phyloP scores from a whole-genome alignment of 2,329 filamentous ascomycete genomes.

The Aspergillus piperis region DNA sequence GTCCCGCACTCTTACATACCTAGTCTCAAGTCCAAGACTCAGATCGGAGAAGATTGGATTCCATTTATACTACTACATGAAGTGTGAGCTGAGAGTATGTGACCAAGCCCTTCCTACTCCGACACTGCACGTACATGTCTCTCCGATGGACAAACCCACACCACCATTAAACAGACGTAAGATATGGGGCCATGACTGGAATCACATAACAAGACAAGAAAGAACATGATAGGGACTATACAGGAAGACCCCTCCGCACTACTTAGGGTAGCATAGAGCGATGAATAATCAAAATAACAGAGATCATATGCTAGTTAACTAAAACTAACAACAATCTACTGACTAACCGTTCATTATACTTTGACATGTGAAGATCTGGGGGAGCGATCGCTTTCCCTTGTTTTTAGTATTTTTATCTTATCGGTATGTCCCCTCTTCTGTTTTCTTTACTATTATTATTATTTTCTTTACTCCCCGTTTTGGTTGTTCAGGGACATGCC shows the following conservation, averaged over 20 bases:
- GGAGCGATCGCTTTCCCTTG: not conserved
- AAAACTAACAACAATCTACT: no score
- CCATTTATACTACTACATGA: not conserved
- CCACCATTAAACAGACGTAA: not conserved
- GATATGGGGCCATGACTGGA: no score
- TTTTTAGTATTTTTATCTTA: not conserved
- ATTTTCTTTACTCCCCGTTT: no score
- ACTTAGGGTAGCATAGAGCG: no score
- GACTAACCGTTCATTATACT: not conserved
- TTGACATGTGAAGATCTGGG: constrained; percentile 14
- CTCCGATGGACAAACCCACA: not conserved
- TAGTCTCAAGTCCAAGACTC: not conserved
- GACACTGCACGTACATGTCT: not conserved
- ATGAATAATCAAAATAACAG: not conserved
- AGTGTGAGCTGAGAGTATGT: not conserved
- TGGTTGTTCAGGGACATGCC: no score
- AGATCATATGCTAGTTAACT: constrained; percentile 8
- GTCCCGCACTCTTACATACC: no score
- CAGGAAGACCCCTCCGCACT: no score
- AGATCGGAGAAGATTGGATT: not conserved
- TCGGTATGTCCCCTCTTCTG: not conserved
- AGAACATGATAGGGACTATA: no score
- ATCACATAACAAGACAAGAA: no score
- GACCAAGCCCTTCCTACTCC: not conserved
- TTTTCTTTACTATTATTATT: no score